Base-by-base conservation (phyloP, 345 rosid genomes). In the Camelina laxa region DNA sequence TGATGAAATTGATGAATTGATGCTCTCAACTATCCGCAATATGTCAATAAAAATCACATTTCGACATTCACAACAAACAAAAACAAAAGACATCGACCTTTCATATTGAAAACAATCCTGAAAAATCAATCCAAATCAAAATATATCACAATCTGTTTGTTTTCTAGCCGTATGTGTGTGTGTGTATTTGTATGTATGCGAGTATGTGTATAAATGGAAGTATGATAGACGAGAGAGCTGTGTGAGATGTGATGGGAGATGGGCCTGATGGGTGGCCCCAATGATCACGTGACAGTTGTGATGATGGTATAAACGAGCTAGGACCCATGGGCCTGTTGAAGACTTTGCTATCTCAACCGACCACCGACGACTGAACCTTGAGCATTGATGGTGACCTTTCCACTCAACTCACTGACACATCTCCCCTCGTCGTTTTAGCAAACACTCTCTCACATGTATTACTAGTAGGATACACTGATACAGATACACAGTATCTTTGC, bases 251-350 rank as follows among this genome's bases (percentile, higher is more conserved):
- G 80, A 76, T 39, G 17, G 19, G n/a, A 55, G 66, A 70, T 76
- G 80, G 75, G 71, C 71, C 80, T 70, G 4, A 60, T 76, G 70
- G 79, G 79, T 76, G 75, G 79, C 70, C 70, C 75, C 51, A 61
- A 62, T 0, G 27, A 60, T 63, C 80, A 76, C 80, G 80, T 76
- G 80, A 36, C 60, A 69, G 71, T 47, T 51, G 56, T 63, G 66
- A 47, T 76, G 66, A 67, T 66, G 13, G 54, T 48, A 20, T 73
- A 31, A 24, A 21, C 49, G 39, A 68, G 20, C 8, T 75, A 68
- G 71, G 71, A 27, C 65, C 80, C 35, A 76, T 76, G 60, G 75
- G 80, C 80, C 71, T 76, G 63, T 20, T 54, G 11, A 75, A 68
- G 74, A 61, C 21, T 48, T 58, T 49, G 41, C 60, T 48, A 66